Evolutionary conservation across 73 alveolate species (phyloP).

Genomic region (Blepharisma stoltei): DNA sequence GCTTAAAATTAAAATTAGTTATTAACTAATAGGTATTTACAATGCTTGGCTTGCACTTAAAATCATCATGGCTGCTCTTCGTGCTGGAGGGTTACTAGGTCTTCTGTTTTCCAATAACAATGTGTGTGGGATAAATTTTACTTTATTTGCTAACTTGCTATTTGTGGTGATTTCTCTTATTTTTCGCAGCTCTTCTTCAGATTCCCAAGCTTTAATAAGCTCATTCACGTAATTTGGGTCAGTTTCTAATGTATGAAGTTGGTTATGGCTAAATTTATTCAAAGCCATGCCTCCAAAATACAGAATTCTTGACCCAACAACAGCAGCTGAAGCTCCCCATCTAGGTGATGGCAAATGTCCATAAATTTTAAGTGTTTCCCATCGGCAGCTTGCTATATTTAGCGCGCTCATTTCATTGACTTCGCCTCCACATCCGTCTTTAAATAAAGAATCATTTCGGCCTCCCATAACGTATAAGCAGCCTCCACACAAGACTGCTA

Average conservation of each 20-base stretch:
- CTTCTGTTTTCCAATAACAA: no score
- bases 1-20: no score
- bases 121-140: no score
- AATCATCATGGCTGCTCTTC: no score
- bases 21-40: no score
- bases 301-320: not conserved
- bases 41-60: no score
- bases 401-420: not conserved
- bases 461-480: constrained; percentile 12
- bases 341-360: not conserved
- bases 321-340: not conserved
- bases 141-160: no score
- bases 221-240: not conserved
- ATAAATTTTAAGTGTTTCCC: not conserved
- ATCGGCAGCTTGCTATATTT: not conserved
- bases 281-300: not conserved
- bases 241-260: not conserved
- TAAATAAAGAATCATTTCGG: not conserved
- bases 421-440: not conserved
- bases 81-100: no score
- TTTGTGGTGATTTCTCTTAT: no score
- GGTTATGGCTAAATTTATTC: not conserved
- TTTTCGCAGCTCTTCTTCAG: no score
- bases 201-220: no score
- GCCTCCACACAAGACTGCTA: not conserved